Conservation (phyloP, 2,329 filamentous ascomycete genomes). For the Coleophoma crateriformis region DNA sequence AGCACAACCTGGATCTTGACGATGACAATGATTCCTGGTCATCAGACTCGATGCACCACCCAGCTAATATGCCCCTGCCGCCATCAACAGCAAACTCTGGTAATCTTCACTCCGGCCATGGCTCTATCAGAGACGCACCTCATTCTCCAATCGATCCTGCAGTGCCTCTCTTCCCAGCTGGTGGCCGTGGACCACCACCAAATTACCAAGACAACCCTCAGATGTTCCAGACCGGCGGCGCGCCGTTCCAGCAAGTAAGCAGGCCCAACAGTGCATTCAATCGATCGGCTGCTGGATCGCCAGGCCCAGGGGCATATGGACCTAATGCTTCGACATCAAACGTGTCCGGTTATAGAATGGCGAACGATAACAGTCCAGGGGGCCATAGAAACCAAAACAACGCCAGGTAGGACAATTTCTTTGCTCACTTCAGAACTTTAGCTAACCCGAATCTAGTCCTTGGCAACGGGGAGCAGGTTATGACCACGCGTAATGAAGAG, state of each 20-base stretch:
- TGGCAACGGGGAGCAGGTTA: conserved; percentile 54
- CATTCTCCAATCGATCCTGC: conserved; percentile 44
- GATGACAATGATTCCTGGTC: conserved; percentile 68
- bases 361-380: conserved; percentile 35
- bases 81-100: conserved; percentile 23
- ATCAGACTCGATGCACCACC: conserved; percentile 46
- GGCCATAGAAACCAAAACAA: conserved; percentile 35
- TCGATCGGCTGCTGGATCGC: conserved; percentile 13
- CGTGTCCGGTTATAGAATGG: conserved; percentile 28
- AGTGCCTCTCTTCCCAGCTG: conserved; percentile 43
- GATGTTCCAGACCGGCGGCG: conserved; percentile 17
- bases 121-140: conserved; percentile 27
- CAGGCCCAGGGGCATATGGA: conserved; percentile 17
- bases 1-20: conserved; percentile 57
- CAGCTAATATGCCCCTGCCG: conserved; percentile 27
- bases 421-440: background rate
- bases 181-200: conserved; percentile 25
- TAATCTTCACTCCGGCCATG: background rate
- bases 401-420: conserved; percentile 34
- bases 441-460: conserved; percentile 33
- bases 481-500: conserved; percentile 35
- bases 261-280: conserved; percentile 12
- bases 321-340: conserved; percentile 28
- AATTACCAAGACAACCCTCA: conserved; percentile 21
- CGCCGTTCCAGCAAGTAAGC: conserved; percentile 15